Conservation (phyloP, 2,329 filamentous ascomycete species). For the Talaromyces sp. region DNA sequence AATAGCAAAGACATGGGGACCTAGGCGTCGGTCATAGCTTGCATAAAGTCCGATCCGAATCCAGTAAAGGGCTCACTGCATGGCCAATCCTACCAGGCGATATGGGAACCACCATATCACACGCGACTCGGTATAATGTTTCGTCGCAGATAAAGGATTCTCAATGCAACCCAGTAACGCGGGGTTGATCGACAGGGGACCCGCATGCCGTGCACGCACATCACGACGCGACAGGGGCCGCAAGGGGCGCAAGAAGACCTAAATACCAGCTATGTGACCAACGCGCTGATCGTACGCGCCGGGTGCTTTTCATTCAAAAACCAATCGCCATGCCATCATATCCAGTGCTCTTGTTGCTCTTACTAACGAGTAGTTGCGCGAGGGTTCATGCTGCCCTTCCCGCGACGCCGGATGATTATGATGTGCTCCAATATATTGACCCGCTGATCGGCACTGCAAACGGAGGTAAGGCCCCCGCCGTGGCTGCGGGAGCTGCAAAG, state of each 20-base stretch:
- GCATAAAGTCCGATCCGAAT: neutral
- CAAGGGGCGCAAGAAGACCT: constrained; percentile 2
- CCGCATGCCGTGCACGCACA: constrained; percentile 11
- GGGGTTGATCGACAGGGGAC: constrained; percentile 21
- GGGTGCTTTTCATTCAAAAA: constrained; percentile 6
- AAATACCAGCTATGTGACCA: constrained; percentile 9
- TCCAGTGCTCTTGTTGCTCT: constrained; percentile 13
- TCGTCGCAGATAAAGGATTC: constrained; percentile 1
- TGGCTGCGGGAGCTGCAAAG: neutral
- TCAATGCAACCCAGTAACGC: constrained; percentile 17
- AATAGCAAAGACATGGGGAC: neutral
- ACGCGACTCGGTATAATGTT: neutral
- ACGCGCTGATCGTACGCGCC: neutral
- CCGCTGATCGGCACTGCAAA: constrained; percentile 59
- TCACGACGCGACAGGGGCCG: constrained; percentile 9
- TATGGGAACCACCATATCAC: neutral
- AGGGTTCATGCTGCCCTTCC: constrained; percentile 14
- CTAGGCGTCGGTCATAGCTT: neutral
- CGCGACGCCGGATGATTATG: constrained; percentile 31
- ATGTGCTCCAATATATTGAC: constrained; percentile 51
- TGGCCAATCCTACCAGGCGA: neutral
- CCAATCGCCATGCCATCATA: constrained; percentile 14
- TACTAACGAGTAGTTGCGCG: constrained; percentile 13
- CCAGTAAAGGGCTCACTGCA: neutral
- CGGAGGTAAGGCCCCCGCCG: constrained; percentile 38